Evolutionary conservation across 495 filamentous ascomycete genomes (phyloP), one percentile per base, ranked within the genome.

Genomic region (Aspergillus asperescens): DNA sequence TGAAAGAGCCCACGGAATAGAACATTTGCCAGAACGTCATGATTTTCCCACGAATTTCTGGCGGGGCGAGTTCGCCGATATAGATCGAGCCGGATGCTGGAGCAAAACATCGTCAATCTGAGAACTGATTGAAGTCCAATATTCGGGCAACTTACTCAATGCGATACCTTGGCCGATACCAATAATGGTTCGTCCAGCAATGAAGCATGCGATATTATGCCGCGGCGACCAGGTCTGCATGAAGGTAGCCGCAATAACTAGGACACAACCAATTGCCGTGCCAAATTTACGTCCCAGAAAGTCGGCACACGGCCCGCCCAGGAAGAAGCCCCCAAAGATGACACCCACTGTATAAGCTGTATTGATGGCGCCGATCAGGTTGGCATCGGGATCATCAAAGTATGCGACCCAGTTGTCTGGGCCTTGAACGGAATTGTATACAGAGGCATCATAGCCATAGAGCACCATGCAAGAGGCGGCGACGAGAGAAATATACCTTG

Each of bases 1-100:
- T 80, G 63, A 83, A 83, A 24, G 77, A 77, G 20, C 80, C 80
- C 24, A 83, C 81, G 22, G 72, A 77, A 68, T 83, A 84, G 64
- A 83, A 83, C 67, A 82, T 79, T 64, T 84, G 80, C 81, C 80
- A 84, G 56, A 83, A 81, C n/a, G 77, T 77, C 81, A 84, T 82
- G 58, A 84, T 81, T 55, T 75, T 75, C 49, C 81, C 81, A 40
- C 81, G 77, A 52, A 82, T 82, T 44, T 82, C 74, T 7, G 76
- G 60, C 6, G 79, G 78, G 6, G 80, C 75, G 16, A 84, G 61
- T 50, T 84, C 80, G 42, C 80, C 80, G 43, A 84, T 84, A 56
- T 83, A 84, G 49, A 82, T 80, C 0, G 80, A 80, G 9, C 80
- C 80, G 34, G 79, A 62, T 12, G 76, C 76, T 79, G 38, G 46